Percentiles rank a stretch among this genome's conserved stretches.
These are phyloP conservation scores for Earliella scabrosa DNA, from an alignment of 1,284 basidiomycete genomes.

Conservation along the genomic window DNA sequence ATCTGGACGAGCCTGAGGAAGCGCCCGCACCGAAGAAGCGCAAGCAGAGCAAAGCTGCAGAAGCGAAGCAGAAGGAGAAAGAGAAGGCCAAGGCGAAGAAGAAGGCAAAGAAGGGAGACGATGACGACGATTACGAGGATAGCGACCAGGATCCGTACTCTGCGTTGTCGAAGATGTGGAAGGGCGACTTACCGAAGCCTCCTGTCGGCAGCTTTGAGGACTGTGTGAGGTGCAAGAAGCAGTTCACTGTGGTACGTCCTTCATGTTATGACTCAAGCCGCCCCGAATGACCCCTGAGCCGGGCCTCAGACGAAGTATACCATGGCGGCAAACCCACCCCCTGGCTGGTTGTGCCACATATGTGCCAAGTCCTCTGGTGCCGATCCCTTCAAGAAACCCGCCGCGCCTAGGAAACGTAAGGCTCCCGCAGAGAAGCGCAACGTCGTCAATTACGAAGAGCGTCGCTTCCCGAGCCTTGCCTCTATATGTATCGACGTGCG, in stretches of 20 bases:
- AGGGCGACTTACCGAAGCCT: conserved; percentile 55
- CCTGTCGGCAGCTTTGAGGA: conserved; percentile 80
- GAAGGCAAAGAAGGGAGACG: conserved; percentile 48
- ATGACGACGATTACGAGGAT: conserved; percentile 50
- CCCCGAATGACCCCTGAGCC: conserved; percentile 3
- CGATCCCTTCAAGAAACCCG: conserved; percentile 85
- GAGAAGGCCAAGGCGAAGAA: conserved; percentile 55
- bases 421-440: conserved; percentile 61
- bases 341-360: conserved; percentile 79
- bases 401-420: conserved; percentile 64
- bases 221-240: conserved; percentile 83
- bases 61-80: conserved; percentile 47
- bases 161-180: conserved; percentile 61
- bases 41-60: conserved; percentile 44
- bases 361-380: conserved; percentile 78
- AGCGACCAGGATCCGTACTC: conserved; percentile 55
- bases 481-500: conserved; percentile 80
- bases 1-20: conserved; percentile 65
- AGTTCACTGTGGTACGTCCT: conserved; percentile 85
- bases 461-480: conserved; percentile 70
- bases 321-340: conserved; percentile 65
- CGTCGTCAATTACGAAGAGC: conserved; percentile 73
- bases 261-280: not conserved
- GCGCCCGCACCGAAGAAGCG: conserved; percentile 46
- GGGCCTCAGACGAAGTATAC: conserved; percentile 80